Percentiles rank a stretch among this genome's conserved stretches.
phyloP scores from a whole-genome alignment of 1,139 yeast genomes.

The Candida sp. region DNA sequence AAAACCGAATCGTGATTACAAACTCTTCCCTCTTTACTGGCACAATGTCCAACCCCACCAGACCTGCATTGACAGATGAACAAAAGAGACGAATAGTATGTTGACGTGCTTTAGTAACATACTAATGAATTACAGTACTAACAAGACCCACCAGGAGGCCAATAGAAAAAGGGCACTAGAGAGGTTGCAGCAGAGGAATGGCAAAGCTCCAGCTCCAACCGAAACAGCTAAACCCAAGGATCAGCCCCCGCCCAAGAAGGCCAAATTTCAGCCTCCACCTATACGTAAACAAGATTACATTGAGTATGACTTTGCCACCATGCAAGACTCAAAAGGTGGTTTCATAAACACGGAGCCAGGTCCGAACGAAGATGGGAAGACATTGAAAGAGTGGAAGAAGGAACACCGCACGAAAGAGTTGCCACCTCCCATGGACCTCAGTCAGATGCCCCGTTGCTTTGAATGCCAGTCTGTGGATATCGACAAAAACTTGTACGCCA shows the following conservation, averaged over 20 bases:
- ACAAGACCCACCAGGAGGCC: constrained; percentile 44
- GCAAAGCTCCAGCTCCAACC: constrained; percentile 12
- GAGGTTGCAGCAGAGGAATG: constrained; percentile 17
- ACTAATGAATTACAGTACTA: constrained; percentile 13
- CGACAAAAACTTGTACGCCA: constrained; percentile 70
- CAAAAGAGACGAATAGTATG: constrained; percentile 25
- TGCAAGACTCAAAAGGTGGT: constrained; percentile 91
- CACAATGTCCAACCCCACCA: constrained; percentile 15
- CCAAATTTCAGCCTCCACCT: constrained; percentile 38
- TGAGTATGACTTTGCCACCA: constrained; percentile 89
- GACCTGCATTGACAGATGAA: constrained; percentile 23
- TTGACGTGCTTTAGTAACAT: not conserved
- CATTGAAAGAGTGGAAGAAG: constrained; percentile 80
- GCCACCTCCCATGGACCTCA: constrained; percentile 75
- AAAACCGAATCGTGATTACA: not conserved
- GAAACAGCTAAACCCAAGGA: constrained; percentile 9
- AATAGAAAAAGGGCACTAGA: constrained; percentile 58
- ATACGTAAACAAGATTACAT: constrained; percentile 74
- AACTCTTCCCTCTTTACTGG: not conserved
- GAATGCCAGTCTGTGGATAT: constrained; percentile 85
- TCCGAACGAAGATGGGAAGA: constrained; percentile 31
- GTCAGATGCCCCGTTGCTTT: constrained; percentile 74
- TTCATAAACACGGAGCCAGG: constrained; percentile 56
- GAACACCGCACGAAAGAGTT: constrained; percentile 57
- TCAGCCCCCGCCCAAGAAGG: not conserved